Conservation (phyloP, 805 yeast species). For the Kodamaea jinghongensis region DNA sequence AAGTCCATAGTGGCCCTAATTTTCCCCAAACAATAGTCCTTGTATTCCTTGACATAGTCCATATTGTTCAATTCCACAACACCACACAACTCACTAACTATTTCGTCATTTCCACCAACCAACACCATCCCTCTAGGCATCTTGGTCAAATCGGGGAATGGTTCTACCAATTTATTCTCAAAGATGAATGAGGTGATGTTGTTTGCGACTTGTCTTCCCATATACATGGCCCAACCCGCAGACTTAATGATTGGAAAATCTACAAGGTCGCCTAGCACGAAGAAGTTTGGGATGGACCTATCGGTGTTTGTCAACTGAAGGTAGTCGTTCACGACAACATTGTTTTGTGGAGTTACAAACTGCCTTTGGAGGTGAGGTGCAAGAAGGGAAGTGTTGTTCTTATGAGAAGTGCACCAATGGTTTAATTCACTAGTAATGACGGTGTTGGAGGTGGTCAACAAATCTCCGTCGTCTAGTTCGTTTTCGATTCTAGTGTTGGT, state of each 20-base stretch:
- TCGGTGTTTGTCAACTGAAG: slow-evolving; percentile 28
- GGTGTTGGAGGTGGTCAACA: slow-evolving; percentile 27
- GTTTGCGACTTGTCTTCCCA: slow-evolving; percentile 40
- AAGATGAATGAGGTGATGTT: slow-evolving; percentile 30
- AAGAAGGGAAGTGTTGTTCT: slow-evolving; percentile 32
- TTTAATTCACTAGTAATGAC: slow-evolving; percentile 28
- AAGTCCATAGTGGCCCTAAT: slow-evolving; percentile 33
- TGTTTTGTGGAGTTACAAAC: slow-evolving; percentile 27
- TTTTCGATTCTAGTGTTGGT: slow-evolving; percentile 30
- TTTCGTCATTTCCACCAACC: slow-evolving; percentile 38
- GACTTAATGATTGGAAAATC: slow-evolving; percentile 41
- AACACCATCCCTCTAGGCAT: slow-evolving; percentile 43
- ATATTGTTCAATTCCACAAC: slow-evolving; percentile 32
- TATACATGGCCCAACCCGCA: slow-evolving; percentile 46
- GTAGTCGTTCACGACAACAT: slow-evolving; percentile 35
- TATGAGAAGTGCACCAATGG: slow-evolving; percentile 36
- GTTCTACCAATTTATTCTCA: slow-evolving; percentile 31
- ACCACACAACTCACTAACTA: slow-evolving; percentile 35
- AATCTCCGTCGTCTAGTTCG: slow-evolving; percentile 22
- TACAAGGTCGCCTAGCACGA: slow-evolving; percentile 39
- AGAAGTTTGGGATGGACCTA: slow-evolving; percentile 22
- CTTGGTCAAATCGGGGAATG: slow-evolving; percentile 28
- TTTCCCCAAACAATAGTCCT: slow-evolving; percentile 43
- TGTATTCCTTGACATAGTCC: slow-evolving; percentile 35
- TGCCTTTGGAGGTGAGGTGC: slow-evolving; percentile 15